These are phyloP conservation scores for Vigna radiata DNA, from an alignment of 306 rosid genomes.

Conservation along the genomic window DNA sequence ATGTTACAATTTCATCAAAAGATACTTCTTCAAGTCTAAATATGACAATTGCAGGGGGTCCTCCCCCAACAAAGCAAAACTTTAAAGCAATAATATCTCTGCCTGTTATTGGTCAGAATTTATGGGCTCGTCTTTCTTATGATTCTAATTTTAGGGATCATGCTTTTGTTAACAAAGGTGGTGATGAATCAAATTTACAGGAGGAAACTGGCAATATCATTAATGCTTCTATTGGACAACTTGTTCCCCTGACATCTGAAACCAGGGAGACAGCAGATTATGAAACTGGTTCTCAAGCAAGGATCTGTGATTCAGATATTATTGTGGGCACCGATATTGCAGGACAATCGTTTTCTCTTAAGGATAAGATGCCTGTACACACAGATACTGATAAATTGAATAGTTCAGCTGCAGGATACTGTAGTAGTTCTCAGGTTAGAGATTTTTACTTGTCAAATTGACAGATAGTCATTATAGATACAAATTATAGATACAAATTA, in stretches of 20 bases:
- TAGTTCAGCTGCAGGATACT: constrained; percentile 46
- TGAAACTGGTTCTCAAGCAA: constrained; percentile 53
- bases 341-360: constrained; percentile 39
- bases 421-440: constrained; percentile 54
- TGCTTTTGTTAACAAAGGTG: constrained; percentile 43
- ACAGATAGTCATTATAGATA: constrained; percentile 22
- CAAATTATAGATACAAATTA: constrained; percentile 36
- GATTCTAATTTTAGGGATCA: constrained; percentile 60
- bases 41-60: constrained; percentile 97
- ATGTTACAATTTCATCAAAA: constrained; percentile 55
- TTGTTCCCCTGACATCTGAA: constrained; percentile 49
- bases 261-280: constrained; percentile 33
- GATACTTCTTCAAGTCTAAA: constrained; percentile 58
- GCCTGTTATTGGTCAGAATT: constrained; percentile 85
- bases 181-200: constrained; percentile 49
- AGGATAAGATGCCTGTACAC: constrained; percentile 40
- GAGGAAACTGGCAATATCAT: constrained; percentile 46
- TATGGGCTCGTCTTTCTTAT: constrained; percentile 75
- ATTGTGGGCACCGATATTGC: constrained; percentile 35
- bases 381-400: constrained; percentile 51
- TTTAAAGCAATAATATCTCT: constrained; percentile 83
- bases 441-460: constrained; percentile 23
- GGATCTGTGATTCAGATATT: constrained; percentile 41
- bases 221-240: constrained; percentile 38
- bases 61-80: constrained; percentile 88